phyloP scores from a whole-genome alignment of 495 filamentous ascomycete genomes.

The Cryomyces minteri region DNA sequence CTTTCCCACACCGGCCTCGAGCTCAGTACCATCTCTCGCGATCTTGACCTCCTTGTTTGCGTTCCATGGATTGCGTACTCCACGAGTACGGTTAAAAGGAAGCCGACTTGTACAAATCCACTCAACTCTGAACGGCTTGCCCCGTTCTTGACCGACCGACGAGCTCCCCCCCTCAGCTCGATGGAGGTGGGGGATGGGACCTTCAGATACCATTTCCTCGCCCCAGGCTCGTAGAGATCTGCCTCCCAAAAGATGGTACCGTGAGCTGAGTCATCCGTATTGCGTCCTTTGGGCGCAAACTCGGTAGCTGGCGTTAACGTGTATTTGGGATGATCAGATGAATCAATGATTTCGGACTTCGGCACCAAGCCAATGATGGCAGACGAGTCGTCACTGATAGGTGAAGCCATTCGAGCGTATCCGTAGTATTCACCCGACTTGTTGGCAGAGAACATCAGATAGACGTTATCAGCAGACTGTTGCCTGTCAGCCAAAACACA shows the following conservation, averaged over 20 bases:
- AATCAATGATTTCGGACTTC: slow-evolving; percentile 30
- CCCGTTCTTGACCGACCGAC: slow-evolving; percentile 41
- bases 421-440: slow-evolving; percentile 98
- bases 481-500: slow-evolving; percentile 3
- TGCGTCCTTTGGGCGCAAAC: slow-evolving; percentile 64
- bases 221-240: slow-evolving; percentile 27
- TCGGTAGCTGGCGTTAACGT: slow-evolving; percentile 67
- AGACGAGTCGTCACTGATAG: slow-evolving; percentile 59
- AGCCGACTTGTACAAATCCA: slow-evolving; percentile 78
- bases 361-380: slow-evolving; percentile 41
- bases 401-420: slow-evolving; percentile 80
- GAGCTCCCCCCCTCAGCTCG: slow-evolving; percentile 4
- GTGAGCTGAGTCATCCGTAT: slow-evolving; percentile 82
- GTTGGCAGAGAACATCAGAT: slow-evolving; percentile 91
- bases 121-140: slow-evolving; percentile 81
- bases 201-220: slow-evolving; percentile 20
- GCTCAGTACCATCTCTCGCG: slow-evolving; percentile 84
- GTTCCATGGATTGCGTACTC: slow-evolving; percentile 91
- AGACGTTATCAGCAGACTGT: slow-evolving; percentile 72
- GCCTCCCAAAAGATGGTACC: slow-evolving; percentile 98
- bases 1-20: slow-evolving; percentile 69
- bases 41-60: slow-evolving; percentile 93
- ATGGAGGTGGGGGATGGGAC: too few species aligned
- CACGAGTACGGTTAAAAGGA: slow-evolving; percentile 80
- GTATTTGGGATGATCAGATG: slow-evolving; percentile 46